A percentile compares a stretch with the other conserved stretches of the same genome.
phyloP scores from a whole-genome alignment of 225 moss, liverwort and hornwort genomes.

The Ulota crispa region DNA sequence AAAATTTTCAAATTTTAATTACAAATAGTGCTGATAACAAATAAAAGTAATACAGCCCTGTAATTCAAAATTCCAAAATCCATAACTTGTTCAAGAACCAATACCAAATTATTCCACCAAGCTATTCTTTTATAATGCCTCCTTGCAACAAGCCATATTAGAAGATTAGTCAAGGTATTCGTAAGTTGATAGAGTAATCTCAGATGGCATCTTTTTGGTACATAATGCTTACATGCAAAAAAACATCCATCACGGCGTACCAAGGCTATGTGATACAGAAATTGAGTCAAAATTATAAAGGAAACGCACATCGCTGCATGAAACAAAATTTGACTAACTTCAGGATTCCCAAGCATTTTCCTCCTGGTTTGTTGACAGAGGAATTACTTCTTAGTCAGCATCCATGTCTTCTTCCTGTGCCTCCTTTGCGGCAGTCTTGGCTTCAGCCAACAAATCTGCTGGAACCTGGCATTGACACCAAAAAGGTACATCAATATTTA shows the following conservation, averaged over 20 bases:
- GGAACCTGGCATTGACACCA: slow-evolving; percentile 27
- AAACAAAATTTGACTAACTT: slow-evolving; percentile 10
- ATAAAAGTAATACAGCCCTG: no score
- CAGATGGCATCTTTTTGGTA: no score
- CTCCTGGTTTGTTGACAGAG: not conserved
- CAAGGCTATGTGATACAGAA: not conserved
- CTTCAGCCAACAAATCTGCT: slow-evolving; percentile 78
- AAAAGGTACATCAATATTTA: not conserved
- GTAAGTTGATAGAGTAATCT: no score
- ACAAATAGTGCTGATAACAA: no score
- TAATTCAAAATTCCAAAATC: no score
- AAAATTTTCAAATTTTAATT: no score
- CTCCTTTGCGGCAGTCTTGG: slow-evolving; percentile 87
- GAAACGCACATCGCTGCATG: slow-evolving; percentile 7
- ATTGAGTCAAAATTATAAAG: slow-evolving; percentile 16
- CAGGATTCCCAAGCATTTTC: not conserved
- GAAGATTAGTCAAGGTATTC: no score
- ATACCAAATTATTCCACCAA: no score
- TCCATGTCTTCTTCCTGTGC: slow-evolving; percentile 99
- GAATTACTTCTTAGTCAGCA: slow-evolving; percentile 59
- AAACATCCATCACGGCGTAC: slow-evolving; percentile 4
- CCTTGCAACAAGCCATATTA: no score
- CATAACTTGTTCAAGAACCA: no score
- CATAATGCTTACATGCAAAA: not conserved
- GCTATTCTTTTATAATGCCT: no score